Evolutionary conservation across 2,329 filamentous ascomycete genomes (phyloP).

Genomic region (Cladosporium phlei): DNA sequence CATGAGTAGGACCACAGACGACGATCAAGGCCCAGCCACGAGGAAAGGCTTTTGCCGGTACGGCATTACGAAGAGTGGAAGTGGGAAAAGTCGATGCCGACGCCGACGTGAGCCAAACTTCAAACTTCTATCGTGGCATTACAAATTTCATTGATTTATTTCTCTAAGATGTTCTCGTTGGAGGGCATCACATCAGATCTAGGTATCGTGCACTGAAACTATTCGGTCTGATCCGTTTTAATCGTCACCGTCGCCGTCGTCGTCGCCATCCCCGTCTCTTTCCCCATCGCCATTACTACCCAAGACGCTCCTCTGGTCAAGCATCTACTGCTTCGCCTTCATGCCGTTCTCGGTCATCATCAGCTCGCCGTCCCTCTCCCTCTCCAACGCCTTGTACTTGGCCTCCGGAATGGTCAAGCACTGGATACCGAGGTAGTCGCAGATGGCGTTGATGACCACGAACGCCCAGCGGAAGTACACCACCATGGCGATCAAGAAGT

Average conservation of each 20-base stretch:
- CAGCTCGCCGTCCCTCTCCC: conserved; percentile 13
- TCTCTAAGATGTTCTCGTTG: not conserved
- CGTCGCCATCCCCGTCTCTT: too few species aligned
- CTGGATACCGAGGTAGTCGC: conserved; percentile 86
- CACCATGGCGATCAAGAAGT: conserved; percentile 76
- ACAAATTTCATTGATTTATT: conserved; percentile 14
- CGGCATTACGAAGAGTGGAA: too few species aligned
- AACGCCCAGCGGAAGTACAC: conserved; percentile 92
- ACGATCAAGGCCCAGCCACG: too few species aligned
- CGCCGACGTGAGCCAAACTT: too few species aligned
- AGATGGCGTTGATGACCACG: conserved; percentile 85
- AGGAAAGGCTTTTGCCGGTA: too few species aligned
- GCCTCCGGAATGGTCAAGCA: conserved; percentile 71
- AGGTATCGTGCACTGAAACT: conserved; percentile 1
- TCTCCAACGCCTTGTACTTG: conserved; percentile 29
- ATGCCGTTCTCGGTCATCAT: conserved; percentile 7
- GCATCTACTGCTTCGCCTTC: conserved; percentile 6
- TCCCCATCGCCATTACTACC: conserved; percentile 1
- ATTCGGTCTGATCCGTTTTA: too few species aligned
- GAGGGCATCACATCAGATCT: conserved; percentile 1
- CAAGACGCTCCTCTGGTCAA: too few species aligned
- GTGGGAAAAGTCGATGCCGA: too few species aligned
- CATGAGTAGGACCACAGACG: too few species aligned
- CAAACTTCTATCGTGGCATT: not conserved
- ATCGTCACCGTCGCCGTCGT: too few species aligned